Conservation (phyloP, 106 monocot genomes). For the Chionographis japonica region DNA sequence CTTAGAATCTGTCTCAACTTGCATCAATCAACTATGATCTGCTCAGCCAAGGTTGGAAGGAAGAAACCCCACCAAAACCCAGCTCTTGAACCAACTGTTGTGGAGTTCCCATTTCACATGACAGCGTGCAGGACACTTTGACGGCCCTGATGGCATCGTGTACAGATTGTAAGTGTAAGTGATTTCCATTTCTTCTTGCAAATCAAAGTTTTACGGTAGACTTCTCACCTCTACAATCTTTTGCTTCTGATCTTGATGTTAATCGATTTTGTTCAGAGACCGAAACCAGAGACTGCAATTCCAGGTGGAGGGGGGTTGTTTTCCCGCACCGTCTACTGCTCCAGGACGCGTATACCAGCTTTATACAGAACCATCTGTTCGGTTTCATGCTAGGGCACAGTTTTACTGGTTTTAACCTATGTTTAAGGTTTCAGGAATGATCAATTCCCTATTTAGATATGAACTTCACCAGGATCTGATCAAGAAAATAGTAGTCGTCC, state of each 20-base stretch:
- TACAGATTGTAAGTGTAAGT: constrained; percentile 51
- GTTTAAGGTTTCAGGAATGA: too few species aligned
- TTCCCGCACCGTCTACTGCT: neutral
- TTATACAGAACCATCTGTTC: neutral
- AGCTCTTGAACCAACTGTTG: constrained; percentile 18
- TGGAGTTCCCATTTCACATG: constrained; percentile 2
- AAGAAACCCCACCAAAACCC: constrained; percentile 44
- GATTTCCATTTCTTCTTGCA: neutral
- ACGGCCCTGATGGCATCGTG: constrained; percentile 9
- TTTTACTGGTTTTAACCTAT: too few species aligned
- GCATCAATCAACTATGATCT: constrained; percentile 96
- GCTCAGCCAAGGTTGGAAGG: constrained; percentile 81
- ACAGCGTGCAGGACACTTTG: neutral
- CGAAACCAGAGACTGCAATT: constrained; percentile 5
- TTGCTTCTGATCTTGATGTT: neutral
- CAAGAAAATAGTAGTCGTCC: too few species aligned
- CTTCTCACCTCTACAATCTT: neutral
- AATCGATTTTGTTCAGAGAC: neutral
- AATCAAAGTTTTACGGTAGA: neutral
- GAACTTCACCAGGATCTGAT: too few species aligned
- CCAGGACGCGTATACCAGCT: neutral
- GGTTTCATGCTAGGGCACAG: too few species aligned
- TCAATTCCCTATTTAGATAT: too few species aligned
- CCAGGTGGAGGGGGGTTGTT: neutral
- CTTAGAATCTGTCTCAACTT: constrained; percentile 89